phyloP scores from a whole-genome alignment of 2,329 filamentous ascomycete species.

The Trichoderma sp. region DNA sequence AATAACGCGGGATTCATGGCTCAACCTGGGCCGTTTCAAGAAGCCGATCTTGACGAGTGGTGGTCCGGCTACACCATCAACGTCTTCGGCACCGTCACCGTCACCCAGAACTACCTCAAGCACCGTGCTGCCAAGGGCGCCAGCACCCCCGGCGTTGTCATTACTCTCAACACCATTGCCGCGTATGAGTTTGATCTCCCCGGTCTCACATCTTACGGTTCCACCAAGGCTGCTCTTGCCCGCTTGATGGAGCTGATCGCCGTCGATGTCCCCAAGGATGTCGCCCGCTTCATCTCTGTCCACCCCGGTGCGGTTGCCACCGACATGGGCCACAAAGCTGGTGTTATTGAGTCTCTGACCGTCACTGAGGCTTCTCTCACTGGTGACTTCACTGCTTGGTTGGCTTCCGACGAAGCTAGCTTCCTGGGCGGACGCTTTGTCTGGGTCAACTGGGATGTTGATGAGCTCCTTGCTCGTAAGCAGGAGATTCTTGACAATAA shows the following conservation, averaged over 20 bases:
- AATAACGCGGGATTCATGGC: neutral
- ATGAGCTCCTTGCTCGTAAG: neutral
- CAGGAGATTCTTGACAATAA: neutral
- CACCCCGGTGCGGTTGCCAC: neutral
- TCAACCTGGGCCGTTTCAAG: neutral
- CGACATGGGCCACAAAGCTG: neutral
- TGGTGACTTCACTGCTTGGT: neutral
- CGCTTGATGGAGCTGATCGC: neutral
- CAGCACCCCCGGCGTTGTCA: neutral
- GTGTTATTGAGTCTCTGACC: neutral
- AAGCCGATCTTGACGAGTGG: neutral
- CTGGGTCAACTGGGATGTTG: constrained; percentile 3
- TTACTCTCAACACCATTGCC: neutral
- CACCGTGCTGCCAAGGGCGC: neutral
- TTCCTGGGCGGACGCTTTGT: constrained; percentile 1
- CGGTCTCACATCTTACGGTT: neutral
- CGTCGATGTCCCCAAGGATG: neutral
- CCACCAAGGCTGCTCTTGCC: neutral
- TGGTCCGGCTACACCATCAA: constrained; percentile 1
- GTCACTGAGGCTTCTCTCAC: neutral
- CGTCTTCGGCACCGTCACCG: neutral
- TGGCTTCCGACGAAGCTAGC: neutral
- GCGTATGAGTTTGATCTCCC: neutral
- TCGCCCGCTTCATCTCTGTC: neutral
- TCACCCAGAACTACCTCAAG: neutral